These are phyloP conservation scores for Fusarium luffae DNA, from an alignment of 2,329 filamentous ascomycete species.

Conservation along the genomic window DNA sequence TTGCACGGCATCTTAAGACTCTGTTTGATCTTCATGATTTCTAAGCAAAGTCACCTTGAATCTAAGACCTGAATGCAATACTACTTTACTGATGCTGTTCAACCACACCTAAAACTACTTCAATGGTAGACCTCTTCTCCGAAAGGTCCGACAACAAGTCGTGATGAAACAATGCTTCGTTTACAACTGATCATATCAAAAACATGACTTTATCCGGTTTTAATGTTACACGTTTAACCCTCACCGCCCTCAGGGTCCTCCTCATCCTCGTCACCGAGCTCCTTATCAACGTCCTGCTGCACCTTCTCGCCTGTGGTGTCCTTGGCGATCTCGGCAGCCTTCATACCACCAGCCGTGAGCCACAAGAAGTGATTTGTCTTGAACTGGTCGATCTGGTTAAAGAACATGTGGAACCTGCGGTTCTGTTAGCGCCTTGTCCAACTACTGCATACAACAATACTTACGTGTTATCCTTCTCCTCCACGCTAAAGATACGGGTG, in stretches of 20 bases:
- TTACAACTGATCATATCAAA: background rate
- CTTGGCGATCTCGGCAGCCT: slow-evolving; percentile 62
- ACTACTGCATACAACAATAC: slow-evolving; percentile 50
- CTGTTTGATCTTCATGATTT: background rate
- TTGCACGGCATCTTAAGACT: background rate
- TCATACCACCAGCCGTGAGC: slow-evolving; percentile 75
- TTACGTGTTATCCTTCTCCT: slow-evolving; percentile 88
- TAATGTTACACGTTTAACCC: slow-evolving; percentile 48
- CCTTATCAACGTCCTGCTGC: slow-evolving; percentile 58
- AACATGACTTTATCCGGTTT: slow-evolving; percentile 9
- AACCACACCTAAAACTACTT: background rate
- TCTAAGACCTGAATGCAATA: background rate
- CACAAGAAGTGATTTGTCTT: slow-evolving; percentile 78
- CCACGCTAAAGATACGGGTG: slow-evolving; percentile 87
- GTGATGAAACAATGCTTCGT: slow-evolving; percentile 15
- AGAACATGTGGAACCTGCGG: slow-evolving; percentile 77
- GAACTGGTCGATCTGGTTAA: slow-evolving; percentile 82
- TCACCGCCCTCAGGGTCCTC: slow-evolving; percentile 61
- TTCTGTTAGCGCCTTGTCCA: slow-evolving; percentile 24
- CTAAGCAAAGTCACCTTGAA: slow-evolving; percentile 1
- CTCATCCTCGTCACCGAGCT: slow-evolving; percentile 64
- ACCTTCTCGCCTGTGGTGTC: slow-evolving; percentile 50
- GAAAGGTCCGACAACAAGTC: slow-evolving; percentile 6
- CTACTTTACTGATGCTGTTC: background rate
- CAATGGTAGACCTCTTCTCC: background rate